phyloP scores from a whole-genome alignment of 2,329 filamentous ascomycete genomes.

The Tolypocladium endophyticum region DNA sequence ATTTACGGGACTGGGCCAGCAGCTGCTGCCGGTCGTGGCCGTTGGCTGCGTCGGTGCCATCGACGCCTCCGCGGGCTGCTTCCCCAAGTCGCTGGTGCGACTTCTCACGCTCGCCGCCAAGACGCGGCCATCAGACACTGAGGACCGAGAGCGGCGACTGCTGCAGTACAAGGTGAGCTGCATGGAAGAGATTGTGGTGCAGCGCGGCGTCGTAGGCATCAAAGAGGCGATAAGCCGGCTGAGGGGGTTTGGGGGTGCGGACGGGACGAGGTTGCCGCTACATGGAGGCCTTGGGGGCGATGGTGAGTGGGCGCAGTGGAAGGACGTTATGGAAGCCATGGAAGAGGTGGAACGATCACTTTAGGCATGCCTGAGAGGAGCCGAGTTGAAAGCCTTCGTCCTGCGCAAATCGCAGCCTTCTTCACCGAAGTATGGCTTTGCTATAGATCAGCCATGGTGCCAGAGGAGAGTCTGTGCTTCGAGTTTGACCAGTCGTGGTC shows the following conservation, averaged over 20 bases:
- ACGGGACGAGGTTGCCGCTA: slow-evolving; percentile 49
- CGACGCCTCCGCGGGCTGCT: slow-evolving; percentile 52
- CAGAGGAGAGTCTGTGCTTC: too few relatives aligned
- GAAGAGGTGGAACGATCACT: slow-evolving; percentile 29
- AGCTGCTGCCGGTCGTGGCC: slow-evolving; percentile 48
- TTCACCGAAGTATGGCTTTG: too few relatives aligned
- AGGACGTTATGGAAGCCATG: slow-evolving; percentile 29
- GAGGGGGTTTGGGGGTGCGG: slow-evolving; percentile 46
- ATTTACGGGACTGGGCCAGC: slow-evolving; percentile 56
- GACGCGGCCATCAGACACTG: slow-evolving; percentile 22
- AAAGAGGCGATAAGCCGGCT: slow-evolving; percentile 52
- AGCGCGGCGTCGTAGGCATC: slow-evolving; percentile 51
- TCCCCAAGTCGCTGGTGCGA: slow-evolving; percentile 48
- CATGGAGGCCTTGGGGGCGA: slow-evolving; percentile 45
- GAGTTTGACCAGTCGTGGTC: too few relatives aligned
- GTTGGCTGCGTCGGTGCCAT: slow-evolving; percentile 51
- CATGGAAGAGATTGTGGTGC: slow-evolving; percentile 51
- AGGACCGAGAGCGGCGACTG: slow-evolving; percentile 37
- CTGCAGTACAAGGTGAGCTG: slow-evolving; percentile 52
- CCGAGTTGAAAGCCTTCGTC: background rate
- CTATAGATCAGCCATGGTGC: too few relatives aligned
- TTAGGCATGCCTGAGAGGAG: slow-evolving; percentile 1
- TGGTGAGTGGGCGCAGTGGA: slow-evolving; percentile 45
- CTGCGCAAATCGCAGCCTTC: too few relatives aligned
- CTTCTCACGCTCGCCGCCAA: slow-evolving; percentile 38